These are phyloP conservation scores for Liriodendron chinense DNA, from an alignment of 164 flowering plant species.

Conservation along the genomic window DNA sequence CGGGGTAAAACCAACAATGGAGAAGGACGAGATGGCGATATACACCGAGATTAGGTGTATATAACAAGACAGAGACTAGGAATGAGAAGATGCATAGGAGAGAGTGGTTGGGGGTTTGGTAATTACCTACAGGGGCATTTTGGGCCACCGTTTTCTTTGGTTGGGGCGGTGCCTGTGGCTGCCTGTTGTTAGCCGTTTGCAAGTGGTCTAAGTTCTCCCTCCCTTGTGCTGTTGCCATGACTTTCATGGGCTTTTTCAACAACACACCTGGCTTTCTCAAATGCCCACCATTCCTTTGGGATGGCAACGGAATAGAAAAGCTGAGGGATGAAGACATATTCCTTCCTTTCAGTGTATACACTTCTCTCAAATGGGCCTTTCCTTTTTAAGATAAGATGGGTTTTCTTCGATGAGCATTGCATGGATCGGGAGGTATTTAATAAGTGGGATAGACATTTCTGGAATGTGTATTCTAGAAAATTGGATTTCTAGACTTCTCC, in stretches of 20 bases:
- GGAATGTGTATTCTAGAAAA: not conserved
- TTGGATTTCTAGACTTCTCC: not conserved
- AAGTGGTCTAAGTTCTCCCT: conserved; percentile 57
- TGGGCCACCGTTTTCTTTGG: conserved; percentile 23
- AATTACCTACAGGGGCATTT: conserved; percentile 40
- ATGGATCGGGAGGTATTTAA: not conserved
- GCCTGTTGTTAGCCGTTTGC: conserved; percentile 36
- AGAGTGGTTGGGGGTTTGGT: not conserved
- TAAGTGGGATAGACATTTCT: not conserved
- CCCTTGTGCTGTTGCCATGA: conserved; percentile 34
- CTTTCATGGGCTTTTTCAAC: conserved; percentile 11
- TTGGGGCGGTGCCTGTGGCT: conserved; percentile 14
- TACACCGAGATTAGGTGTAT: not conserved
- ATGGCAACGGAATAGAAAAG: conserved; percentile 26
- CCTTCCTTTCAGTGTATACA: conserved; percentile 15
- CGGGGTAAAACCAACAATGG: not conserved
- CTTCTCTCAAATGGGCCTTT: not conserved
- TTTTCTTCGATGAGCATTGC: no score
- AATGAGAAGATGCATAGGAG: not conserved
- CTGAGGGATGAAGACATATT: conserved; percentile 27
- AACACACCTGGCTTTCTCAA: not conserved
- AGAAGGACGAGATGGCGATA: not conserved
- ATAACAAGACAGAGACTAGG: not conserved
- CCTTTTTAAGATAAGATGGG: not conserved
- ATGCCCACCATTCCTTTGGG: conserved; percentile 7